Conservation (phyloP, 2,329 filamentous ascomycete species). For the Scedosporium boydii region DNA sequence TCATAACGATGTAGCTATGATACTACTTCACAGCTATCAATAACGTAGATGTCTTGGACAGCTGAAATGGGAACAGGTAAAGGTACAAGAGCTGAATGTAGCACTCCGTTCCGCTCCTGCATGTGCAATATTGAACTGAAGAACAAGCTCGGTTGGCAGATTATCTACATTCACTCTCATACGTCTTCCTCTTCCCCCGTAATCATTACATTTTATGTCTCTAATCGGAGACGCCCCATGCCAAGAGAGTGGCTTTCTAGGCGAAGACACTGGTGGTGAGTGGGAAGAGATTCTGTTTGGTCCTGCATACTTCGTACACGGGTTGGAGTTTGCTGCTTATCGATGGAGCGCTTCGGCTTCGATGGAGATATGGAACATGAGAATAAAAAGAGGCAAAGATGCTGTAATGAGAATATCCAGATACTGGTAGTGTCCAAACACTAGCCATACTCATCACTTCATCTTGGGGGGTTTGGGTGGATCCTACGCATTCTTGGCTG, state of each 20-base stretch:
- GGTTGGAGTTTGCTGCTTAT: background rate
- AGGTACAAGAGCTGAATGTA: background rate
- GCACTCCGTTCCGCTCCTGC: background rate
- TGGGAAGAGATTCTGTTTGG: background rate
- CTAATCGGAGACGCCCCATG: background rate
- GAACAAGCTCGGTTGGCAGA: background rate
- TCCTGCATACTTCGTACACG: background rate
- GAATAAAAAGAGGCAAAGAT: background rate
- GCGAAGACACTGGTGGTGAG: background rate
- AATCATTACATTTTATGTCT: background rate
- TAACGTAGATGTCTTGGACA: background rate
- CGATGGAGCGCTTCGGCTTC: background rate
- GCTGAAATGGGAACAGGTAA: background rate
- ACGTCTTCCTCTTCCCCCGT: background rate
- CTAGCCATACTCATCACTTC: background rate
- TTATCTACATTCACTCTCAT: background rate
- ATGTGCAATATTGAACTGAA: background rate
- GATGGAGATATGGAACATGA: background rate
- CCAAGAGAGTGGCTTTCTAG: background rate
- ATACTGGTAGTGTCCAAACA: background rate
- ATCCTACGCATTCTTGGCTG: background rate
- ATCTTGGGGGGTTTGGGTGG: background rate
- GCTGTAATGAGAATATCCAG: background rate
- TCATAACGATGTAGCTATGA: background rate
- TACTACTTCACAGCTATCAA: background rate